Evolutionary conservation across 495 filamentous ascomycete species (phyloP).

Genomic region (Aspergillus panamensis): DNA sequence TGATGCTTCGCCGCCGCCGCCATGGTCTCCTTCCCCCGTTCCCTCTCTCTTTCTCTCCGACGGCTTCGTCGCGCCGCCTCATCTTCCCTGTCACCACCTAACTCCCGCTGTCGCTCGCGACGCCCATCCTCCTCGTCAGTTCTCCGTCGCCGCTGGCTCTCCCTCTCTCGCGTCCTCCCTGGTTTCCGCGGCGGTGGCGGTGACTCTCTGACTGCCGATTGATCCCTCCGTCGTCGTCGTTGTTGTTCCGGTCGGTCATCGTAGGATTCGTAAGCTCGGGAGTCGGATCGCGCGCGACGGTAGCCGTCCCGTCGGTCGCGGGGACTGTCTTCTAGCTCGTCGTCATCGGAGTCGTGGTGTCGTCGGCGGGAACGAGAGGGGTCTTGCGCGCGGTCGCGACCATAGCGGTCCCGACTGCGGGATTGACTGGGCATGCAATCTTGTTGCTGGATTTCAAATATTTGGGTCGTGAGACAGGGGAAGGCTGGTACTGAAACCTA

Average conservation of each 20-base stretch:
- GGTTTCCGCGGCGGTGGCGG: constrained; percentile 20
- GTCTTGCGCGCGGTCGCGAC: constrained; percentile 41
- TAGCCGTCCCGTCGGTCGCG: constrained; percentile 18
- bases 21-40: constrained; percentile 10
- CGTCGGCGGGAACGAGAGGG: constrained; percentile 25
- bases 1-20: constrained; percentile 34
- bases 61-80: constrained; percentile 6
- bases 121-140: constrained; percentile 3
- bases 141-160: constrained; percentile 9
- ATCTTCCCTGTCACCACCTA: constrained; percentile 3
- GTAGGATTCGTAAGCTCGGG: constrained; percentile 18
- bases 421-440: constrained; percentile 42
- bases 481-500: constrained; percentile 8
- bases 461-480: neutral
- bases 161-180: constrained; percentile 21
- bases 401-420: constrained; percentile 41
- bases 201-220: constrained; percentile 16
- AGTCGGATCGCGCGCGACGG: constrained; percentile 9
- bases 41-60: constrained; percentile 24
- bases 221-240: constrained; percentile 27
- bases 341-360: constrained; percentile 26
- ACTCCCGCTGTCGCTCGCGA: constrained; percentile 18
- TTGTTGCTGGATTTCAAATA: neutral
- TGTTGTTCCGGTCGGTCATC: constrained; percentile 20
- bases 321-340: constrained; percentile 24